These are phyloP conservation scores for Pleurotus tuber-regium DNA, from an alignment of 768 basidiomycete species.

Conservation along the genomic window DNA sequence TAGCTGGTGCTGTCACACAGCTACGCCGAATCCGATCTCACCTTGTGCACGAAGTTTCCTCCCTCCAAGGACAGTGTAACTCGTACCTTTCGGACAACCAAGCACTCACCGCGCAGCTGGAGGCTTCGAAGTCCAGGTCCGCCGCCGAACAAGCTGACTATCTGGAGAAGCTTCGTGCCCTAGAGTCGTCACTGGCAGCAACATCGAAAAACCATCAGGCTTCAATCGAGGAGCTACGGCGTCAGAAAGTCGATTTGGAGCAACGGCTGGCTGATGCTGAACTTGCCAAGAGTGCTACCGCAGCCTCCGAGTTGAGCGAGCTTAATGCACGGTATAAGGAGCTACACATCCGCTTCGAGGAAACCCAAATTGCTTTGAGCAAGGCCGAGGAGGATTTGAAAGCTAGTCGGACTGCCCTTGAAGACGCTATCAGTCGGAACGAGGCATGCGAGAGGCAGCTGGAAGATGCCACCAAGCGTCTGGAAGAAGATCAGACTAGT, in stretches of 20 bases:
- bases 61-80: conserved; percentile 12
- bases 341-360: not conserved
- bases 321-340: conserved; percentile 31
- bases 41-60: not conserved
- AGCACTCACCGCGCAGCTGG: conserved; percentile 4
- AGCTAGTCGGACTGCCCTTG: not conserved
- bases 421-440: not conserved
- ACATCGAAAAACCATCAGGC: conserved; percentile 22
- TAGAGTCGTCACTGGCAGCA: conserved; percentile 17
- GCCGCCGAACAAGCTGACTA: not conserved
- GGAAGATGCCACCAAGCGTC: not conserved
- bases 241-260: conserved; percentile 26
- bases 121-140: not conserved
- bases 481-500: not conserved
- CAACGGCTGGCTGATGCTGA: conserved; percentile 24
- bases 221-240: conserved; percentile 24
- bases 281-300: conserved; percentile 20
- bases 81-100: conserved; percentile 2
- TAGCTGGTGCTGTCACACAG: conserved; percentile 2
- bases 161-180: conserved; percentile 20
- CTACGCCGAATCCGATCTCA: not conserved
- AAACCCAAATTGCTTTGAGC: not conserved
- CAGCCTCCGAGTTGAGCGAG: conserved; percentile 23
- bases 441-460: not conserved
- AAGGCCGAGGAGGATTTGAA: not conserved